A percentile compares a stretch with the other conserved stretches of the same genome.
Evolutionary conservation across 352 stramenopile genomes (phyloP).

Genomic region (Phytophthora citrophthora): DNA sequence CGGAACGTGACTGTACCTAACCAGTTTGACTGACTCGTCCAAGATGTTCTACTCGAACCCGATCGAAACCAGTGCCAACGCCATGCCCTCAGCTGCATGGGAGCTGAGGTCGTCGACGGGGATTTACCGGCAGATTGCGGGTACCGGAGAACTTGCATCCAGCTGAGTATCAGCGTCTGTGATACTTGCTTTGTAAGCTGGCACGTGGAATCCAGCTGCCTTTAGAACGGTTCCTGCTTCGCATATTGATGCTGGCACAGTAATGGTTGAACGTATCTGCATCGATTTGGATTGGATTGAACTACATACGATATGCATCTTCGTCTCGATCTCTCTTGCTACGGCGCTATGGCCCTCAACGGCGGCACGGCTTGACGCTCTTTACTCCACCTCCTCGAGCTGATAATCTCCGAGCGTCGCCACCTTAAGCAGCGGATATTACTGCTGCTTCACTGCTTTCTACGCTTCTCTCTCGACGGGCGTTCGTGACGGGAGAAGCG

Average conservation of each 20-base stretch:
- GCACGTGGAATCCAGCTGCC: too few species aligned
- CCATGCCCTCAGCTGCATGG: too few species aligned
- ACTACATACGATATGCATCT: slow-evolving; percentile 12
- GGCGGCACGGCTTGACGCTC: not conserved
- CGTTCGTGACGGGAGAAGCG: slow-evolving; percentile 7
- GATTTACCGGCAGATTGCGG: too few species aligned
- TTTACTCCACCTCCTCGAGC: not conserved
- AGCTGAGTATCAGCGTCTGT: too few species aligned
- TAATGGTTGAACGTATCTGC: slow-evolving; percentile 20
- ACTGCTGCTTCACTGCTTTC: slow-evolving; percentile 9
- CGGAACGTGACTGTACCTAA: slow-evolving; percentile 23
- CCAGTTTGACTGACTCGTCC: slow-evolving; percentile 17
- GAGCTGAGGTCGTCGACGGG: too few species aligned
- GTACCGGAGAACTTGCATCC: too few species aligned
- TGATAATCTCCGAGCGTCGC: slow-evolving; percentile 1
- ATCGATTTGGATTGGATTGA: slow-evolving; percentile 17
- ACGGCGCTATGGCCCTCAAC: slow-evolving; percentile 3
- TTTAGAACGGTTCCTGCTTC: not conserved
- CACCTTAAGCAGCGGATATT: slow-evolving; percentile 1
- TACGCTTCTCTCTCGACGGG: slow-evolving; percentile 11
- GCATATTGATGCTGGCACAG: slow-evolving; percentile 1
- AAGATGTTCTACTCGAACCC: slow-evolving; percentile 38
- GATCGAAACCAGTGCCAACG: too few species aligned
- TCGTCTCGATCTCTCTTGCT: slow-evolving; percentile 13
- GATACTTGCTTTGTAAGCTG: too few species aligned